Conservation (phyloP, 306 rosid species). For the Lupinus albus region DNA sequence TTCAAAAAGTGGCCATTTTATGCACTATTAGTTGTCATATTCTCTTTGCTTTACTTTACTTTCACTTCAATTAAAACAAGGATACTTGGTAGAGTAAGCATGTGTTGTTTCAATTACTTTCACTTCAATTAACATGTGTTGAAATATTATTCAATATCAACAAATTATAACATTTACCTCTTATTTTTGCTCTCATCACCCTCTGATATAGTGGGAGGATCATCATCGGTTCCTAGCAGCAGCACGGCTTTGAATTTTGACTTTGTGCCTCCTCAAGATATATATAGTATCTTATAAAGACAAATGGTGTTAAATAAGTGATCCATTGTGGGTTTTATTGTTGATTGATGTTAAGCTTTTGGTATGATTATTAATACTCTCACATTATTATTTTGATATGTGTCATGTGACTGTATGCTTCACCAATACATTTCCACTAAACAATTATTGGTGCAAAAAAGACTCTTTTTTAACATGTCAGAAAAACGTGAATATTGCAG, state of each 20-base stretch:
- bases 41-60: constrained; percentile 45
- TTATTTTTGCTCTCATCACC: neutral
- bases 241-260: constrained; percentile 39
- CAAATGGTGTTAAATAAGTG: neutral
- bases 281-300: constrained; percentile 4
- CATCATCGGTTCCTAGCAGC: constrained; percentile 32
- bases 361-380: too few relatives aligned
- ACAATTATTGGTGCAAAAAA: too few relatives aligned
- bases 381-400: too few relatives aligned
- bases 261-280: constrained; percentile 19
- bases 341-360: too few relatives aligned
- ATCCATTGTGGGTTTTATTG: neutral
- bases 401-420: too few relatives aligned
- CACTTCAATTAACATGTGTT: constrained; percentile 38
- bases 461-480: too few relatives aligned
- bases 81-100: too few relatives aligned
- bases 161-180: neutral
- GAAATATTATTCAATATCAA: too few relatives aligned
- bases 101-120: too few relatives aligned
- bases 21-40: constrained; percentile 9
- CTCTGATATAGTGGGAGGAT: constrained; percentile 31
- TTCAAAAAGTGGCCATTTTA: constrained; percentile 31
- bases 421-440: too few relatives aligned
- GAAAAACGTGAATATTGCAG: too few relatives aligned
- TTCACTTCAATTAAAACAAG: constrained; percentile 45